A percentile compares a stretch with the other conserved stretches of the same genome.
phyloP scores from a whole-genome alignment of 306 rosid genomes.

The Corylus heterophylla region DNA sequence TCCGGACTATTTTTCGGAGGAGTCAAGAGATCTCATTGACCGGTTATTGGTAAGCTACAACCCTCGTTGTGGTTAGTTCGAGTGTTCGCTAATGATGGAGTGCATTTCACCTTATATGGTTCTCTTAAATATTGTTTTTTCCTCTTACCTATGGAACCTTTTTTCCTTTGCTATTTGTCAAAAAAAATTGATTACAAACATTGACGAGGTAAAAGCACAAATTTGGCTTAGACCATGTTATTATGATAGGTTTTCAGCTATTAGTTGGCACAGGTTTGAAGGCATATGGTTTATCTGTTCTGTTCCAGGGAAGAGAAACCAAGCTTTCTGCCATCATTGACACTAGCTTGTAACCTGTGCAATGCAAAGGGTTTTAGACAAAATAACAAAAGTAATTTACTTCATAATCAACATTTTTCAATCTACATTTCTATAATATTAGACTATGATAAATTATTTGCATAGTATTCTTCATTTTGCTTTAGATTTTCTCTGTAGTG shows the following conservation, averaged over 20 bases:
- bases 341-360: no score
- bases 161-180: slow-evolving; percentile 1
- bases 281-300: background rate
- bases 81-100: background rate
- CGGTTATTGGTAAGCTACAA: slow-evolving; percentile 66
- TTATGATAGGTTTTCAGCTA: slow-evolving; percentile 19
- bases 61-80: background rate
- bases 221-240: slow-evolving; percentile 10
- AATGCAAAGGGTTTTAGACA: no score
- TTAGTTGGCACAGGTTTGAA: slow-evolving; percentile 13
- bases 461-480: no score
- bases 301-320: background rate
- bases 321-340: background rate
- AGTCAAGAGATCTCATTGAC: slow-evolving; percentile 87
- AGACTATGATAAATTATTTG: no score
- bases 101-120: no score
- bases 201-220: slow-evolving; percentile 16
- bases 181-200: background rate
- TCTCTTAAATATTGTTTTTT: background rate
- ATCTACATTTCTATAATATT: no score
- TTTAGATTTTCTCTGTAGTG: no score
- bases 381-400: no score
- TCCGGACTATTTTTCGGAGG: slow-evolving; percentile 82
- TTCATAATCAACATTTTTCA: no score
- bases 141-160: background rate